These are phyloP conservation scores for Setaria italica DNA, from an alignment of 202 grass and related monocot genomes.

Conservation along the genomic window DNA sequence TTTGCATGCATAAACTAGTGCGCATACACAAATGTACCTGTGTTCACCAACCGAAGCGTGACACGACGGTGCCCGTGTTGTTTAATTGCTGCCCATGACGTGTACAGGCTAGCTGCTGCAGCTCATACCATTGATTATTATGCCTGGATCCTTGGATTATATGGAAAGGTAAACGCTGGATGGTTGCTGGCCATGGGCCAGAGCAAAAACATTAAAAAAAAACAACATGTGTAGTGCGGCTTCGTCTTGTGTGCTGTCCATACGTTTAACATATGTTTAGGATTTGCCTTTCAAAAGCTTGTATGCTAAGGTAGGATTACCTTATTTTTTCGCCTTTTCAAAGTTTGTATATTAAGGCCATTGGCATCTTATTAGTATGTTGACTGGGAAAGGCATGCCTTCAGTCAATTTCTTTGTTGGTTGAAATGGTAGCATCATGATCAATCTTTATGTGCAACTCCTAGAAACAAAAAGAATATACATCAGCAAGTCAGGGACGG, in stretches of 20 bases:
- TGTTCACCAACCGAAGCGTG: conserved; percentile 1
- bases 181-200: conserved; percentile 6
- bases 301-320: not conserved
- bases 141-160: not conserved
- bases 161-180: conserved; percentile 21
- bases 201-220: not conserved
- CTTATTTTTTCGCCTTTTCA: too few species aligned
- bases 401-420: too few species aligned
- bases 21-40: not conserved
- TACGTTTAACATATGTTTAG: not conserved
- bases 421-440: too few species aligned
- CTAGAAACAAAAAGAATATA: too few species aligned
- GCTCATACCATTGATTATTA: not conserved
- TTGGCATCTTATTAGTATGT: too few species aligned
- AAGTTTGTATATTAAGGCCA: too few species aligned
- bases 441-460: too few species aligned
- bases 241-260: not conserved
- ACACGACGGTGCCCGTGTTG: not conserved
- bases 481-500: too few species aligned
- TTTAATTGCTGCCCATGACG: not conserved
- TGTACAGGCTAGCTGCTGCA: not conserved
- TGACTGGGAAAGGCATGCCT: too few species aligned
- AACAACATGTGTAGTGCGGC: not conserved
- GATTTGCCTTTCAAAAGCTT: not conserved
- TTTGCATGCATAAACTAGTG: not conserved